Conservation (phyloP, 345 rosid species). For the Hibiscus syriacus region DNA sequence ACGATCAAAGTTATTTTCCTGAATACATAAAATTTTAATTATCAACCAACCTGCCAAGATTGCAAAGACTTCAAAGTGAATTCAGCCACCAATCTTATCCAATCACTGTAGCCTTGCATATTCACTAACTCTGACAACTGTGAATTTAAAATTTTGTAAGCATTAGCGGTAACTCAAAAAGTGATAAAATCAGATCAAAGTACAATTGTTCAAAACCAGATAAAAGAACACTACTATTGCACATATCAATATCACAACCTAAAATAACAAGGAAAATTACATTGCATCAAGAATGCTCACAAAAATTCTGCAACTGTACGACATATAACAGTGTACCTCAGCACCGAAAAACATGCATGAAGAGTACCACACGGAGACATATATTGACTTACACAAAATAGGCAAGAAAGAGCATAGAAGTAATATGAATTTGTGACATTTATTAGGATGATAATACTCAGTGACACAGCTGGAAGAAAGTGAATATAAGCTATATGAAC, state of each 20-base stretch:
- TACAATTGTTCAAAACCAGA: background rate
- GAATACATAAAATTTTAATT: background rate
- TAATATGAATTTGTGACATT: background rate
- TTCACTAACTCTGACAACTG: slow-evolving; percentile 98
- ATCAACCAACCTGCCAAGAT: slow-evolving; percentile 85
- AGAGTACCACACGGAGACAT: background rate
- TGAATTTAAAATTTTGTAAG: slow-evolving; percentile 21
- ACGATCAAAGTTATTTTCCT: background rate
- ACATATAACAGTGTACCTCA: background rate
- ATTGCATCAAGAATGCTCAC: background rate
- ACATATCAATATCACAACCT: background rate
- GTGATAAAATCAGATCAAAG: background rate
- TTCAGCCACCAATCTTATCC: slow-evolving; percentile 96
- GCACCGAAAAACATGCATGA: background rate
- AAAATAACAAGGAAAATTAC: background rate
- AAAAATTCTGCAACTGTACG: background rate
- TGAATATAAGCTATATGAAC: background rate
- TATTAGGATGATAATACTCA: background rate
- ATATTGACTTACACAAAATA: background rate
- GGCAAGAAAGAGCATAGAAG: no score
- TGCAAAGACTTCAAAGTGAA: slow-evolving; percentile 91
- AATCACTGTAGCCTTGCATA: slow-evolving; percentile 92
- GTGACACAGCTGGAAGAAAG: background rate
- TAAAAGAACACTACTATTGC: background rate
- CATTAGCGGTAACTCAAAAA: background rate